Evolutionary conservation across 495 filamentous ascomycete genomes (phyloP), one percentile per base, ranked within the genome.

Genomic region (Beverwykella pulmonaria): DNA sequence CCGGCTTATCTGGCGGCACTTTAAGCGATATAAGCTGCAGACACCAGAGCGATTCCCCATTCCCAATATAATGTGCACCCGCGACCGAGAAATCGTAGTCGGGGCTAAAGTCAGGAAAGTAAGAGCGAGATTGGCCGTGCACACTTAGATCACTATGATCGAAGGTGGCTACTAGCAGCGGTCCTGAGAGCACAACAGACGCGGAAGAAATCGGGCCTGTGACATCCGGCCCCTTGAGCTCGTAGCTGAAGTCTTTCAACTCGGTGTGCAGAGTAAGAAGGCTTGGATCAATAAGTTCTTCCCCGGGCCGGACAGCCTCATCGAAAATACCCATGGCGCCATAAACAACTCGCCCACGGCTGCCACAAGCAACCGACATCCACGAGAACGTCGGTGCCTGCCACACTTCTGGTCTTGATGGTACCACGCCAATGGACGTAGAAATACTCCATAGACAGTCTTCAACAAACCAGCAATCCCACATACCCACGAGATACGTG

Each of bases 331-430:
- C 6, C 6, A 10, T 2, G 2, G 39, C 39, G 3, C 8, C 39
- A n/a, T 44, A 44, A n/a, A n/a, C 6, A 44, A 44, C 17, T 3
- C 22, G 1, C 29, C 22, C 30, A 6, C 22, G 3, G 46, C 22
- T 22, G 4, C 3, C 20, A 20, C 48, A 41, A 17, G 39, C 25
- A 10, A 63, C 25, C 6, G 27, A 41, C 78, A 65, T 66, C 61
- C 61, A 65, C n/a, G 61, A 65, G 27, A 57, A 65, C 17, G 39
- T 65, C 19, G 61, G 61, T n/a, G 53, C 61, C 1, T 36, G 61
- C 39, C 49, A 65, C n/a, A 6, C 29, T 0, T 19, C 15, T 10
- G 61, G 53, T 23, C 61, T 36, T 27, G 15, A 12, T n/a, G 27
- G 5, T 25, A 27, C 23, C 32, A 5, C 32, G 3, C 39, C 39